A percentile compares a stretch with the other conserved stretches of the same genome.
phyloP scores from a whole-genome alignment of 2,329 filamentous ascomycete genomes.

The Colletotrichum nymphaeae region DNA sequence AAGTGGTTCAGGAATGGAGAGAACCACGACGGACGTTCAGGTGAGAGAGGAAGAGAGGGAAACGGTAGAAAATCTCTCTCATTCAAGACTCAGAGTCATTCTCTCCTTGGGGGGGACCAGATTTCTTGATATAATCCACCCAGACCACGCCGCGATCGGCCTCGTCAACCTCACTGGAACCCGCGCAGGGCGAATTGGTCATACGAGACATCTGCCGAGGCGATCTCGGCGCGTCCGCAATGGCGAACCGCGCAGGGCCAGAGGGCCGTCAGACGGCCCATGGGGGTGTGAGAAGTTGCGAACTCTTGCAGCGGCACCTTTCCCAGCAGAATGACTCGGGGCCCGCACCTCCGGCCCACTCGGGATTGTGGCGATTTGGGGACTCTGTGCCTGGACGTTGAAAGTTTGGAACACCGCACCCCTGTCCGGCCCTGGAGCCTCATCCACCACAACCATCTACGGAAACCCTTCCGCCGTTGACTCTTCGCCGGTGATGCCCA shows the following conservation, averaged over 20 bases:
- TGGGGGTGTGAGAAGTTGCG: not conserved
- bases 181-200: slow-evolving; percentile 18
- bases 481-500: not conserved
- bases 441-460: slow-evolving; percentile 1
- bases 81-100: not conserved
- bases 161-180: slow-evolving; percentile 15
- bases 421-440: slow-evolving; percentile 16
- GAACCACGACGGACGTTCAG: slow-evolving; percentile 4
- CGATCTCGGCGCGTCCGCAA: slow-evolving; percentile 32
- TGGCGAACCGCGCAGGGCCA: not conserved
- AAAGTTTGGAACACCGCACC: slow-evolving; percentile 2
- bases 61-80: slow-evolving; percentile 3
- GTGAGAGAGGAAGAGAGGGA: not conserved
- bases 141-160: slow-evolving; percentile 27
- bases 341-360: slow-evolving; percentile 29
- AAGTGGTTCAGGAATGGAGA: not conserved
- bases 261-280: not conserved
- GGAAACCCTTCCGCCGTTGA: slow-evolving; percentile 20
- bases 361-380: slow-evolving; percentile 22
- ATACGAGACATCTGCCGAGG: slow-evolving; percentile 28
- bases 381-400: not conserved
- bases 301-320: not conserved
- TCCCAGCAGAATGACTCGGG: slow-evolving; percentile 22
- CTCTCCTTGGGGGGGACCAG: not conserved
- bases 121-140: slow-evolving; percentile 34